Evolutionary conservation across 1,284 basidiomycete genomes (phyloP), one percentile per base, ranked within the genome.

Genomic region (Psilocybe mexicana): DNA sequence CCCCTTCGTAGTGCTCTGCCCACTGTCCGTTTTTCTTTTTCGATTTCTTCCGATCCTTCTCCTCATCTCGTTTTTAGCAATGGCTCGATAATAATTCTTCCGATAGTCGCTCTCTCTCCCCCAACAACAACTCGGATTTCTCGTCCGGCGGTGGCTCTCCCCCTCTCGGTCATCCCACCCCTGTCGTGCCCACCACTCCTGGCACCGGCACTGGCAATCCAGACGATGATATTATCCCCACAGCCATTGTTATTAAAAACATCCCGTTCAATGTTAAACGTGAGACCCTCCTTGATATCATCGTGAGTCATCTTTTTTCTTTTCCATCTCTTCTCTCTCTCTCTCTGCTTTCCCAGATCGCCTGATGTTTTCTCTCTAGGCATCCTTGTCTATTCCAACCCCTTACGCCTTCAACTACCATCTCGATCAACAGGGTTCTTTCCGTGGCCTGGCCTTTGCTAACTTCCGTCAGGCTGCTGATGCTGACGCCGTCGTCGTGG

Each of bases 391-490:
- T 36, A 97, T 98, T 68, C 96, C 96, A 58, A 92, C 96, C 23
- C 97, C 97, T n/a, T 99, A 99, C 73, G 97, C 97, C 24, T 99
- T 99, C 86, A 99, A 99, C 76, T 97, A 97, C 71, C 95, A 98
- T 72, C 87, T 95, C 70, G 95, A 97, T 75, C 92, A 94, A 69
- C 88, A 90, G 65, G 93, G 96, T 66, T 90, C 94, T 42, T 99
- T 99, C 83, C 91, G 97, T 61, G 97, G 97, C 18, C 78, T 99
- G 53, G 97, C 97, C 1, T 99, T 99, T 76, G 96, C 97, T 69
- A 99, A 99, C 76, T 99, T 98, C 76, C 88, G 95, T 57, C 90
- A 92, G 64, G 78, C 94, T 2, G 83, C 79, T 3, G 97, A 99
- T 69, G 96, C 97, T 0, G 95, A 96, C 69, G 92, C 94, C 4